Evolutionary conservation across 192 early-diverging fungal genomes (phyloP), one percentile per base, ranked within the genome.

Genomic region (Backusella australiensis): DNA sequence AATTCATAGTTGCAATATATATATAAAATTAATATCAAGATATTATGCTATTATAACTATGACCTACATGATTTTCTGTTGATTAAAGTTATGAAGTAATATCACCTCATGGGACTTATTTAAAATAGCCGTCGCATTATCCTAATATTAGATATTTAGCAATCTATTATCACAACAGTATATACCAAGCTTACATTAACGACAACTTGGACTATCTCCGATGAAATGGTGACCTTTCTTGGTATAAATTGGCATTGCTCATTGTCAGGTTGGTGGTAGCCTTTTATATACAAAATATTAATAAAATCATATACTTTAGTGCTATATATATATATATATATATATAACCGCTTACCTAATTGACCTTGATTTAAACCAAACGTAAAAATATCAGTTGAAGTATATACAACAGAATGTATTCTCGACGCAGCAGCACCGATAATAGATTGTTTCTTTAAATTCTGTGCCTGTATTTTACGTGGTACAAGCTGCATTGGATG

Each of bases 311-410:
- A 39, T 71, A 11, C n/a, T 35, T 32, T 42, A 17, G n/a, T 39
- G 32, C 32, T 32, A 12, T 44, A 2, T 44, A 39, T 39, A 9
- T 6, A 29, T 32, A 12, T 44, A 2, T 44, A 39, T 39, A 9
- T 6, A 29, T 21, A 52, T 73, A 78, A 69, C 6, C 6, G 6
- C 36, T 82, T 79, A 72, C 92, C 93, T 17, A 95, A 77, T 77
- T 94, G 93, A 5, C 94, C 94, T 69, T 88, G 86, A 74, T 92
- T 93, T 34, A 86, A 78, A 3, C 94, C 94, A 91, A 78, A 91
- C 66, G 86, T 92, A 85, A 72, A 94, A 23, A 79, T 80, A 34
- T 78, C 91, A 76, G 78, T 82, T 23, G 82, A 73, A n/a, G 90
- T 90, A 70, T 90, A 89, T 0, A 88, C 87, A 12, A 84, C 89